phyloP scores from a whole-genome alignment of 176 grass and related monocot genomes.

The Oryza brachyantha region DNA sequence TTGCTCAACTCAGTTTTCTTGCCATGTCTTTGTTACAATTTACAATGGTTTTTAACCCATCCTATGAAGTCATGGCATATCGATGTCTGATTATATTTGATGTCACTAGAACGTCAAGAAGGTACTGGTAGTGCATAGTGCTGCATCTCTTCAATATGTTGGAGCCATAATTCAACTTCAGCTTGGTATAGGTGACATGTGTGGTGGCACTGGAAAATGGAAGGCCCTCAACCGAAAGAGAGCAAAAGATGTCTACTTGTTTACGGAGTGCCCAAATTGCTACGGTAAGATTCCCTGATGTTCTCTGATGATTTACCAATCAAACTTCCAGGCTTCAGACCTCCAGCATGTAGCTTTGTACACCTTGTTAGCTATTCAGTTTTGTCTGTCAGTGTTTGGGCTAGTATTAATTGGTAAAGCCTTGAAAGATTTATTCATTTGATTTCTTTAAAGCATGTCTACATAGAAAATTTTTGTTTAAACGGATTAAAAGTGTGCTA shows the following conservation, averaged over 20 bases:
- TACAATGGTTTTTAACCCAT: background rate
- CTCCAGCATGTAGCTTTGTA: background rate
- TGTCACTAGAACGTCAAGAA: background rate
- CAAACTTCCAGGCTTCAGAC: background rate
- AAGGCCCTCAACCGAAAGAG: conserved; percentile 97
- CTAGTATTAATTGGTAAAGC: too few relatives aligned
- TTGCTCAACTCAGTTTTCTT: background rate
- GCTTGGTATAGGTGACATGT: conserved; percentile 84
- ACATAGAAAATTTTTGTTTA: too few relatives aligned
- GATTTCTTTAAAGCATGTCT: too few relatives aligned
- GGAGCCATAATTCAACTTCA: conserved; percentile 19
- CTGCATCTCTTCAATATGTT: background rate
- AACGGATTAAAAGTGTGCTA: too few relatives aligned
- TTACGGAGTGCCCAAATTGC: conserved; percentile 95
- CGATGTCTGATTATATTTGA: background rate
- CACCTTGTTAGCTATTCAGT: too few relatives aligned
- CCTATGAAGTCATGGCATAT: background rate
- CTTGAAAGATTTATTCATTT: too few relatives aligned
- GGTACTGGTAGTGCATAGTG: too few relatives aligned
- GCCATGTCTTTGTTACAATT: background rate
- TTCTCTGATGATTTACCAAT: background rate
- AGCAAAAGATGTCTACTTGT: conserved; percentile 96
- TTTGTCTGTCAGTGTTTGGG: background rate
- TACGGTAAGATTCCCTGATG: conserved; percentile 56
- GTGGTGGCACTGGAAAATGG: conserved; percentile 97